Evolutionary conservation across 805 yeast species (phyloP).

Genomic region (Yamadazyma endophytica): DNA sequence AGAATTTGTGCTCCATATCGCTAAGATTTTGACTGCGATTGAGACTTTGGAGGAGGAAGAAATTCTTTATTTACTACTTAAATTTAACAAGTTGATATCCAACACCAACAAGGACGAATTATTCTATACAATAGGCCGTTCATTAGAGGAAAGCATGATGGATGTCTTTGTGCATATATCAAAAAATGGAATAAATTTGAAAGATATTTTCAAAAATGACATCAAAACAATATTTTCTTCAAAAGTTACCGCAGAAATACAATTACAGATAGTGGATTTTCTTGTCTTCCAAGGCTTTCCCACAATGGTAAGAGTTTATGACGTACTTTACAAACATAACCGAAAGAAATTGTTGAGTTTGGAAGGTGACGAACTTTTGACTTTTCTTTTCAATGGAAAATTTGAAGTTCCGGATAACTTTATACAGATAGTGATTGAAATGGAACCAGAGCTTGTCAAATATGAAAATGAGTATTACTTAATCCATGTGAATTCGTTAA

Average conservation of each 20-base stretch:
- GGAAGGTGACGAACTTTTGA: conserved; percentile 22
- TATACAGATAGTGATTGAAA: conserved; percentile 7
- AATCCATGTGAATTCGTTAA: conserved; percentile 33
- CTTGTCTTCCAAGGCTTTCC: conserved; percentile 39
- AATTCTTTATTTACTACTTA: conserved; percentile 28
- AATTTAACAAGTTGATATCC: conserved; percentile 22
- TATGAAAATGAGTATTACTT: conserved; percentile 37
- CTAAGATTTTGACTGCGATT: conserved; percentile 14
- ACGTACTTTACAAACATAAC: conserved; percentile 17
- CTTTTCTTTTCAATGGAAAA: conserved; percentile 15
- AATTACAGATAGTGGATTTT: conserved; percentile 24
- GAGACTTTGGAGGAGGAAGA: conserved; percentile 21
- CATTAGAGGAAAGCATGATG: conserved; percentile 29
- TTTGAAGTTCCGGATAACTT: conserved; percentile 10
- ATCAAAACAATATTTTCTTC: conserved; percentile 1
- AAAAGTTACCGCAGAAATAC: conserved; percentile 1
- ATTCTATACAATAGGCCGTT: conserved; percentile 29
- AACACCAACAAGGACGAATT: conserved; percentile 29
- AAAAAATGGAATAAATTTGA: conserved; percentile 32
- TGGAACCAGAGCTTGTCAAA: conserved; percentile 24
- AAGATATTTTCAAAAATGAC: conserved; percentile 8
- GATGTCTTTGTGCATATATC: conserved; percentile 28
- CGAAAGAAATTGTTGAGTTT: conserved; percentile 13
- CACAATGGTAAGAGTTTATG: conserved; percentile 25
- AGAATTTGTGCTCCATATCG: conserved; percentile 14